Evolutionary conservation across 352 stramenopile species (phyloP).

Genomic region (Phytophthora chlamydospora): DNA sequence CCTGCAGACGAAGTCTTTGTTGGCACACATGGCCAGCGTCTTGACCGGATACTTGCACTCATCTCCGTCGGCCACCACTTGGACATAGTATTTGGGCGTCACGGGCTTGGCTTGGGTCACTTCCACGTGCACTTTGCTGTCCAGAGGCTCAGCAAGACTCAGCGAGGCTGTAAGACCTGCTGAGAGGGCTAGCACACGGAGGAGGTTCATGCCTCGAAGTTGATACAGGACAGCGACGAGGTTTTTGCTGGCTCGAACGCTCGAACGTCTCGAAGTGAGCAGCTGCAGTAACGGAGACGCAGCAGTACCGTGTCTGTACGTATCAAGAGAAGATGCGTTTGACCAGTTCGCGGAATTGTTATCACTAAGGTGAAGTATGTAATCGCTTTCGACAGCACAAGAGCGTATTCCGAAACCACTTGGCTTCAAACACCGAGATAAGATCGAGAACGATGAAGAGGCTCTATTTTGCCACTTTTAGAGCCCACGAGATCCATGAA

Average conservation of each 20-base stretch:
- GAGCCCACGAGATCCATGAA: conserved; percentile 8
- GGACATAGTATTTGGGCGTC: conserved; percentile 28
- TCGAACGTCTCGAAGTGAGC: conserved; percentile 11
- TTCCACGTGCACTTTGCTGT: conserved; percentile 15
- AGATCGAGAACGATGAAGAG: conserved; percentile 5
- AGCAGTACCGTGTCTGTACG: background rate
- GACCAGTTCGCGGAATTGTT: background rate
- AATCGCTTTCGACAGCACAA: conserved; percentile 4
- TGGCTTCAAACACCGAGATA: conserved; percentile 4
- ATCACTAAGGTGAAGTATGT: background rate
- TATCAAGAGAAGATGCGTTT: conserved; percentile 4
- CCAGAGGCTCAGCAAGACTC: conserved; percentile 3
- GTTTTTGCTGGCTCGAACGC: conserved; percentile 21
- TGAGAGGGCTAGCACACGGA: conserved; percentile 7
- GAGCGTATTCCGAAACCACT: background rate
- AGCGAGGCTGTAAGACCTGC: conserved; percentile 3
- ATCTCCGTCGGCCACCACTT: conserved; percentile 41
- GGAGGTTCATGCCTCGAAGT: conserved; percentile 3
- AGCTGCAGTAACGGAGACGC: conserved; percentile 5
- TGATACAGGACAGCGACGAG: conserved; percentile 3
- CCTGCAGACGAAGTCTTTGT: conserved; percentile 50
- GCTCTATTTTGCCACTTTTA: conserved; percentile 4
- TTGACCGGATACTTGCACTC: conserved; percentile 32
- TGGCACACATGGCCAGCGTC: conserved; percentile 50
- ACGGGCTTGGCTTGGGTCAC: conserved; percentile 2